Evolutionary conservation across 164 flowering plant species (phyloP), one percentile per base, ranked within the genome.

Genomic region (Akebia trifoliata): DNA sequence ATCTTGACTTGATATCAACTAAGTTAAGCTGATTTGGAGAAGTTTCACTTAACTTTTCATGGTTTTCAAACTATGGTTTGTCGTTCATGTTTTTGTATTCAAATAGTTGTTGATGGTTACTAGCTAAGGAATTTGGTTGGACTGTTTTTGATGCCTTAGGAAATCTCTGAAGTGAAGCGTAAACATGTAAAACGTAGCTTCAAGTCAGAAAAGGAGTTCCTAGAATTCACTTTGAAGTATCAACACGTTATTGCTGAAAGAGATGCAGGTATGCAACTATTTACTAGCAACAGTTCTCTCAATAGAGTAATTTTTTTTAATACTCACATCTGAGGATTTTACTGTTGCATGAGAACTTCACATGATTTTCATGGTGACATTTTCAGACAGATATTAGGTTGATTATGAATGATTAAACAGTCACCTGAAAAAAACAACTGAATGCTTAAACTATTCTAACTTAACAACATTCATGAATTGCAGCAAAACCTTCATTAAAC

Each of bases 191-290:
- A 83, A 62, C 90, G 88, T 25, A 65, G 75, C 43, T 72, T 77
- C 21, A 85, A 81, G 73, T 71, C 88, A 28, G 97, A 89, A 58
- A 84, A 80, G 69, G 98, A 93, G 69, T 78, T 85, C 51, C 66
- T 93, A 36, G 95, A 89, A 74, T 84, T 89, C 69, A 79, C 90
- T 53, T 76, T 90, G 74, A 87, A 78, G 66, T 87, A 85, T 76
- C 95, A 89, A 63, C 89, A 93, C 76, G 87, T 85, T 72, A 62
- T 84, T 62, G 79, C 88, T 30, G 98, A 93, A 74, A 81, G 95
- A 81, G 95, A 93, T 78, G 68, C 87, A 55, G 98, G 98, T 79
- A 64, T 65, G 57, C 60, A 46, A 31, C n/a, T 24, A n/a, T 21
- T 42, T 56, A 22, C 3, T 37, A 45, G 6, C 28, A 15, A 4